A percentile compares a stretch with the other conserved stretches of the same genome.
These are phyloP conservation scores for Mangifera indica DNA, from an alignment of 345 rosid species.

Conservation along the genomic window DNA sequence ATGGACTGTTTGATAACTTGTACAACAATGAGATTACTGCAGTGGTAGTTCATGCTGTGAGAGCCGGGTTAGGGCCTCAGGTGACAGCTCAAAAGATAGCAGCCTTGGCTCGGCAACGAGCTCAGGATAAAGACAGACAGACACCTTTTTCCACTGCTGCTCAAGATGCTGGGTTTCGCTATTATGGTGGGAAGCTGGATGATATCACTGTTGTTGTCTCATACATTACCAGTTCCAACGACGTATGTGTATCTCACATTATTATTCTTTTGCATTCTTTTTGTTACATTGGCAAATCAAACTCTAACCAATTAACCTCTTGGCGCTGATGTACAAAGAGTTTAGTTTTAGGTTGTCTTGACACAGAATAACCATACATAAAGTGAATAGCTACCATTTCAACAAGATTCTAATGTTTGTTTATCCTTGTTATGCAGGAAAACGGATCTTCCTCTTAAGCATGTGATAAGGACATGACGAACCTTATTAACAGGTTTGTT, in stretches of 20 bases:
- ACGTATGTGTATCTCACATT: conserved; percentile 28
- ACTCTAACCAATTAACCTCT: neutral
- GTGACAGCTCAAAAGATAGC: conserved; percentile 98
- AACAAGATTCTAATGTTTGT: conserved; percentile 2
- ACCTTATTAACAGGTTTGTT: neutral
- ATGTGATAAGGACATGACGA: neutral
- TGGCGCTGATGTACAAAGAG: neutral
- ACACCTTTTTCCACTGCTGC: conserved; percentile 99
- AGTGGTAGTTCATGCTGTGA: conserved; percentile 85
- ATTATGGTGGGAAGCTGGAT: conserved; percentile 98
- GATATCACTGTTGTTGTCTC: conserved; percentile 99
- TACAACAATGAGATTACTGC: conserved; percentile 97
- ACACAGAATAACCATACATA: neutral
- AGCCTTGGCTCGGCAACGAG: conserved; percentile 92
- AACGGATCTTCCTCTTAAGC: conserved; percentile 22
- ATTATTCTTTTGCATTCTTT: neutral
- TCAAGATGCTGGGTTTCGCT: conserved; percentile 95
- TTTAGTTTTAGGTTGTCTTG: neutral
- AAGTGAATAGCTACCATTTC: neutral
- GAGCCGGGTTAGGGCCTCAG: conserved; percentile 86
- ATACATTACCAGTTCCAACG: conserved; percentile 49
- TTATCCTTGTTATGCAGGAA: conserved; percentile 27
- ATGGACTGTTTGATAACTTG: conserved; percentile 92
- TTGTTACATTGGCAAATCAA: conserved; percentile 8
- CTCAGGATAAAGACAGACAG: conserved; percentile 86